Base-by-base conservation (phyloP, 257 asterid species). In the Lithospermum erythrorhizon region DNA sequence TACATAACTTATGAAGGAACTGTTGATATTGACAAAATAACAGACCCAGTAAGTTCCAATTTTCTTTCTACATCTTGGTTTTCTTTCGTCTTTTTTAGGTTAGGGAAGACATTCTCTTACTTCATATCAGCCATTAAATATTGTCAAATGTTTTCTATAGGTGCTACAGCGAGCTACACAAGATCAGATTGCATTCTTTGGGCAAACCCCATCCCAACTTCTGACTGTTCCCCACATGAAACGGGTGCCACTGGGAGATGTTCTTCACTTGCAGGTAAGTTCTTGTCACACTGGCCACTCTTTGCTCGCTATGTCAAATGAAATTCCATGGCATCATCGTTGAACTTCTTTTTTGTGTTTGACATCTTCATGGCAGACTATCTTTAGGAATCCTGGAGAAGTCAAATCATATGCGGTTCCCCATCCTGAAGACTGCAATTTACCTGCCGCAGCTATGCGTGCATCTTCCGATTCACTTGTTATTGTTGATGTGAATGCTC, bases 151-250 rank as follows among this genome's bases (percentile, higher is more conserved):
- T 47, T 25, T 67, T 49, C 73, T 63, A 76, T 65, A 93, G 99
- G 95, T 83, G 35, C 97, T 86, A 72, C 97, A 88, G 61, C 89
- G 83, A 60, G 84, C 97, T 63, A 83, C 95, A 66, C 99, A 93
- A 77, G 97, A 93, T 74, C 99, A 93, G 86, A 93, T 93, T 75
- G 91, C 99, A 45, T 93, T 86, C 78, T 93, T 93, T 62, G 99
- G 99, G 65, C 99, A 93, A 80, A 93, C 99, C 69, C 99, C 99
- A 19, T 93, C 97, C 20, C 99, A 93, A 74, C 94, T 93, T 76
- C 79, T 93, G 48, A 84, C 88, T 15, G 73, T 73, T 53, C 97
- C 99, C 64, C 99, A 89, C 87, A 79, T 84, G 78, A 89, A 89
- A 76, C 77, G 94, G 76, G 80, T 83, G 94, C 77, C 87, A 4